These are phyloP conservation scores for Schizonepeta tenuifolia DNA, from an alignment of 257 asterid species.

Conservation along the genomic window DNA sequence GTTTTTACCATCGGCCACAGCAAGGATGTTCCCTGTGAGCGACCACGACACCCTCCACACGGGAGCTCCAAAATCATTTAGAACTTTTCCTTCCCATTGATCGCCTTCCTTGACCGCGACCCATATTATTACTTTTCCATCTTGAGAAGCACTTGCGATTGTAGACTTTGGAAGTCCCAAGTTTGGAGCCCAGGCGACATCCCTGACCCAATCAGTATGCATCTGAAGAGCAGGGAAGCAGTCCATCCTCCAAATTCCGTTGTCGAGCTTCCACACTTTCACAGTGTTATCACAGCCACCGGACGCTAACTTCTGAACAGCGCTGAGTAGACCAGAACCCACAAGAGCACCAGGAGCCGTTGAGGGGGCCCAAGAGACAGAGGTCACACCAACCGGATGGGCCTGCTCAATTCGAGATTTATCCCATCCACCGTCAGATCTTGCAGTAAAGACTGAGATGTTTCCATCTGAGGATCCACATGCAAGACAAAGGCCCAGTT, in stretches of 20 bases:
- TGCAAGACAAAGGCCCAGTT: slow-evolving; percentile 65
- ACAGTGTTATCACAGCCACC: slow-evolving; percentile 77
- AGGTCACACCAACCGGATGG: slow-evolving; percentile 75
- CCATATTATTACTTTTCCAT: slow-evolving; percentile 68
- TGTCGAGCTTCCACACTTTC: slow-evolving; percentile 67
- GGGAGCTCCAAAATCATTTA: slow-evolving; percentile 60
- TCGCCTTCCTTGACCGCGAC: slow-evolving; percentile 56
- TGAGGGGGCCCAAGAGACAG: slow-evolving; percentile 77
- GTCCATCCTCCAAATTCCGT: slow-evolving; percentile 69
- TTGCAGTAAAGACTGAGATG: slow-evolving; percentile 59
- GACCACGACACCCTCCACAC: slow-evolving; percentile 83
- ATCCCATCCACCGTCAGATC: slow-evolving; percentile 73
- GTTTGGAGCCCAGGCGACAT: slow-evolving; percentile 78
- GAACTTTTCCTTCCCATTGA: slow-evolving; percentile 61
- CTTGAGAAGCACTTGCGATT: slow-evolving; percentile 69
- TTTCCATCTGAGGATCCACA: slow-evolving; percentile 81
- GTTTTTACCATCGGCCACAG: slow-evolving; percentile 70
- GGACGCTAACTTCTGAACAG: slow-evolving; percentile 62
- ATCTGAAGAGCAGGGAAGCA: slow-evolving; percentile 67
- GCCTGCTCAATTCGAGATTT: slow-evolving; percentile 65
- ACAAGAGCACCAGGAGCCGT: slow-evolving; percentile 64
- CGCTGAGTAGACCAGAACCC: slow-evolving; percentile 44
- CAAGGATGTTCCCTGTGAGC: slow-evolving; percentile 67
- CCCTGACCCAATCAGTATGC: slow-evolving; percentile 77
- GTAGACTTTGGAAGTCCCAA: slow-evolving; percentile 73